phyloP scores from a whole-genome alignment of 805 yeast species.

The Kazachstania taianensis region DNA sequence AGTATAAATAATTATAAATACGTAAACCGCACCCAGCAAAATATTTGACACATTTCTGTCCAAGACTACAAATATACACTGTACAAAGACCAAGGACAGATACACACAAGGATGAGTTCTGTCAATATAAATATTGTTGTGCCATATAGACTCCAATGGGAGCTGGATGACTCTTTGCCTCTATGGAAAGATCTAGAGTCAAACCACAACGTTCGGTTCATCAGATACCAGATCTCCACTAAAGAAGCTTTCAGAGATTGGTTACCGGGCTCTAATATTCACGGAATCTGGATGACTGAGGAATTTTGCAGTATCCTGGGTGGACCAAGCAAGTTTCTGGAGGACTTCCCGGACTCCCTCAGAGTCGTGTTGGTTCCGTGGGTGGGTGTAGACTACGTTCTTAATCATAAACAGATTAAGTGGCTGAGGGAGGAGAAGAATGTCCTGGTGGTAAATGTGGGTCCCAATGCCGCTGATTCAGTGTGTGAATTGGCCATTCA shows the following conservation, averaged over 20 bases:
- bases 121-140: constrained; percentile 17
- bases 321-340: constrained; percentile 37
- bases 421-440: constrained; percentile 35
- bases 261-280: constrained; percentile 33
- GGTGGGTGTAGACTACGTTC: constrained; percentile 50
- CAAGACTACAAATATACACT: no score
- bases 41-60: no score
- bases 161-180: constrained; percentile 35
- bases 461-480: constrained; percentile 49
- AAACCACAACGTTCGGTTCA: constrained; percentile 26
- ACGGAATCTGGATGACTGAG: constrained; percentile 49
- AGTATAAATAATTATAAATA: no score
- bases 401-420: constrained; percentile 24
- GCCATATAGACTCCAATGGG: constrained; percentile 31
- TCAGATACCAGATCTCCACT: constrained; percentile 34
- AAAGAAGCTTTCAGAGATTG: constrained; percentile 34
- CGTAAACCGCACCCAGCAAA: no score
- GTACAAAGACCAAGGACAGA: no score
- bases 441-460: constrained; percentile 51
- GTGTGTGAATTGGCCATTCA: constrained; percentile 65
- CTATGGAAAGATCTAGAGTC: constrained; percentile 38
- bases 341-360: constrained; percentile 37
- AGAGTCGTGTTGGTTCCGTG: constrained; percentile 46
- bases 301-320: constrained; percentile 37
- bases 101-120: no score